Evolutionary conservation across 2,329 filamentous ascomycete species (phyloP).

Genomic region (Cordyceps militaris): DNA sequence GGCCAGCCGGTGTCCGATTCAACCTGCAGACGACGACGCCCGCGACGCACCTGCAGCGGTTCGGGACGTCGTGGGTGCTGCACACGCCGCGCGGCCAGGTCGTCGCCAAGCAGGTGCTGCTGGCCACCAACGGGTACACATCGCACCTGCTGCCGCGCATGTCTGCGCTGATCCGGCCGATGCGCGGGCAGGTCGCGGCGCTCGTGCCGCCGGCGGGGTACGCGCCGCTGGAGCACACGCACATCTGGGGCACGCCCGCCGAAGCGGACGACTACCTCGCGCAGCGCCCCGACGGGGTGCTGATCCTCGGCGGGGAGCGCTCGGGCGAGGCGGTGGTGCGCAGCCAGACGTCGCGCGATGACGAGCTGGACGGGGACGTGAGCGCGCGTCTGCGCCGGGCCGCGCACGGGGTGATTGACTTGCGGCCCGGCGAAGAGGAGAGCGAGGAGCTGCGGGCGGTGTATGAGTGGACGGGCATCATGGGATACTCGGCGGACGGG

Average conservation of each 20-base stretch:
- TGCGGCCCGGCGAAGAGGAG: conserved; percentile 30
- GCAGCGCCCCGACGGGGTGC: conserved; percentile 49
- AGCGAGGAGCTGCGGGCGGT: conserved; percentile 41
- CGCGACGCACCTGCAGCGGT: conserved; percentile 42
- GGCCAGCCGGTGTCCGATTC: conserved; percentile 31
- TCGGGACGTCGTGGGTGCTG: conserved; percentile 46
- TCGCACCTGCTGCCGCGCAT: conserved; percentile 66
- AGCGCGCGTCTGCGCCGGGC: conserved; percentile 47
- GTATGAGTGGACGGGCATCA: conserved; percentile 73
- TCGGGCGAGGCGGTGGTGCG: conserved; percentile 39
- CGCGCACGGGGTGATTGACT: conserved; percentile 35
- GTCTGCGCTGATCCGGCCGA: conserved; percentile 66
- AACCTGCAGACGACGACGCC: conserved; percentile 72
- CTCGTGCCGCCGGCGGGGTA: conserved; percentile 47
- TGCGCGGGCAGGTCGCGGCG: conserved; percentile 53
- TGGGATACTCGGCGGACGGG: conserved; percentile 65
- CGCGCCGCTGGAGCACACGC: conserved; percentile 46
- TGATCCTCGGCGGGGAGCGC: conserved; percentile 68
- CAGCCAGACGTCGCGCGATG: conserved; percentile 53
- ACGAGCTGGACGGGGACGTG: conserved; percentile 47
- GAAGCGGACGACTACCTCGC: conserved; percentile 61
- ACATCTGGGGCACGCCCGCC: conserved; percentile 48
- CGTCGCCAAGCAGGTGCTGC: conserved; percentile 54
- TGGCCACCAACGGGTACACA: conserved; percentile 81
- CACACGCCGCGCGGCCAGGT: conserved; percentile 65